These are phyloP conservation scores for Puccinia coronata DNA, from an alignment of 1,284 basidiomycete species.

Conservation along the genomic window DNA sequence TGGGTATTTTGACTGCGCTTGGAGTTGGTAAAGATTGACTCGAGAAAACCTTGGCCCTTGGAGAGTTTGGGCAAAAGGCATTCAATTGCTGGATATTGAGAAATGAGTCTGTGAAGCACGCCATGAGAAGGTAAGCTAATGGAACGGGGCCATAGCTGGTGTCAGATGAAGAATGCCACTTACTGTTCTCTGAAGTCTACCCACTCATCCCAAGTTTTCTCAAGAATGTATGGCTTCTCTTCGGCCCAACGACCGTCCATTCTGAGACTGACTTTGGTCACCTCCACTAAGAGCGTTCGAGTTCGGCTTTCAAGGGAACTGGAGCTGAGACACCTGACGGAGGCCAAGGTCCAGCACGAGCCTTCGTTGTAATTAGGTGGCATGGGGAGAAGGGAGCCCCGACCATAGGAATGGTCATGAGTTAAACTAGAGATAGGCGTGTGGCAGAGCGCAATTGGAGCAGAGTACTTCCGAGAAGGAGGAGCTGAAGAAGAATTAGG, in stretches of 20 bases:
- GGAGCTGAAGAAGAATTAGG: background rate
- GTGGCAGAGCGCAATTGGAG: background rate
- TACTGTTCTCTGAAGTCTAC: conserved; percentile 28
- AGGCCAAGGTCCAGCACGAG: conserved; percentile 24
- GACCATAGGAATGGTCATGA: background rate
- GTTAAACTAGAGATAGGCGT: background rate
- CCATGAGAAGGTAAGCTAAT: too few relatives aligned
- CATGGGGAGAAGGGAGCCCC: conserved; percentile 32
- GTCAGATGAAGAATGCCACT: background rate
- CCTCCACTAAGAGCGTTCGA: conserved; percentile 17
- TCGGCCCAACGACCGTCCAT: conserved; percentile 39
- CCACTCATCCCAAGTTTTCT: conserved; percentile 42
- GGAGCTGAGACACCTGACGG: background rate
- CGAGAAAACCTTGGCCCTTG: conserved; percentile 32
- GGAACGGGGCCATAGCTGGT: too few relatives aligned
- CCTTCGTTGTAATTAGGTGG: conserved; percentile 37
- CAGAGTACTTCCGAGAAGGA: conserved; percentile 6
- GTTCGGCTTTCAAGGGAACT: conserved; percentile 10
- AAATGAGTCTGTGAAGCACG: background rate
- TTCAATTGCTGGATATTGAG: conserved; percentile 29
- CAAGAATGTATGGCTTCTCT: conserved; percentile 28
- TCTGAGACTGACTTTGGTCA: conserved; percentile 33
- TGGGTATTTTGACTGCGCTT: conserved; percentile 13
- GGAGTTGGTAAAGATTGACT: conserved; percentile 34
- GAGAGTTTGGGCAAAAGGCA: conserved; percentile 29